Evolutionary conservation across 2,329 filamentous ascomycete species (phyloP).

Genomic region (Fusarium irregulare): DNA sequence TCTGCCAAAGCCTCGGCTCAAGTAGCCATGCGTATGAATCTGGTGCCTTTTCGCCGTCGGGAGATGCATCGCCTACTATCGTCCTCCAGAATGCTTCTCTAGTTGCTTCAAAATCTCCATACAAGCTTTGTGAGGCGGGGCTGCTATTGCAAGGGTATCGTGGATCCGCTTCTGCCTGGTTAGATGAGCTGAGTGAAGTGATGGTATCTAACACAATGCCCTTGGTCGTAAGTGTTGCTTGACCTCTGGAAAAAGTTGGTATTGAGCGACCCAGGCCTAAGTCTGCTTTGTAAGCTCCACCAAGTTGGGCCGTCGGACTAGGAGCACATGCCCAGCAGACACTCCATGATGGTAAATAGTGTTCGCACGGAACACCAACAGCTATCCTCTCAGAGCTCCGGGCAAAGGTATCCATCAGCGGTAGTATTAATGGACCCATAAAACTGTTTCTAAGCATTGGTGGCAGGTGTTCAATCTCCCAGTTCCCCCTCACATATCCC

Average conservation of each 20-base stretch:
- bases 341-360: neutral
- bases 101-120: neutral
- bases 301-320: neutral
- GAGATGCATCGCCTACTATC: neutral
- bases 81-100: neutral
- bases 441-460: too few species aligned
- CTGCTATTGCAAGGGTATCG: neutral
- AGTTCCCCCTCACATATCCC: neutral
- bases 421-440: too few species aligned
- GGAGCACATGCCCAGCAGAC: slow-evolving; percentile 14
- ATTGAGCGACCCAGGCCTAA: accelerated
- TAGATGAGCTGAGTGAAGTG: neutral
- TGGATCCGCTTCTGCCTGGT: neutral
- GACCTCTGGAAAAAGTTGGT: neutral
- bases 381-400: neutral
- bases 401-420: neutral
- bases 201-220: neutral
- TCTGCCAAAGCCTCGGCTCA: neutral
- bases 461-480: neutral
- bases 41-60: neutral
- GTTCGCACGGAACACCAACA: neutral
- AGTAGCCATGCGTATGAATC: slow-evolving; percentile 3
- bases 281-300: neutral
- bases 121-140: neutral
- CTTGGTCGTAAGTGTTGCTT: neutral